These are phyloP conservation scores for Penicillium diatomitis DNA, from an alignment of 495 filamentous ascomycete genomes.

Conservation along the genomic window DNA sequence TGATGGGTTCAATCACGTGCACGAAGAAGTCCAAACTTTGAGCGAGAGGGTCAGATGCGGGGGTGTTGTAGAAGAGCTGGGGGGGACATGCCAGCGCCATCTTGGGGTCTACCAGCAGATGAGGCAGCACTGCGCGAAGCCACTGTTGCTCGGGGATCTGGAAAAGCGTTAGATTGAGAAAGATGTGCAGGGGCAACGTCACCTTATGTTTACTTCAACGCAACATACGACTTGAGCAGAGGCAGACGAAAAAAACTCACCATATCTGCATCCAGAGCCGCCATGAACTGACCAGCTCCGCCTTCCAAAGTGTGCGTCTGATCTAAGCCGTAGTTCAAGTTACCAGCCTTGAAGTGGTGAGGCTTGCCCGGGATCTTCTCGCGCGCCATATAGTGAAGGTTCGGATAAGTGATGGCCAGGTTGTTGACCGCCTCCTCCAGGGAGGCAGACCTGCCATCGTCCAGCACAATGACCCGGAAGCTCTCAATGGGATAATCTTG, in stretches of 20 bases:
- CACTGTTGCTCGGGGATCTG: constrained; percentile 44
- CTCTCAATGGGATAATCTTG: constrained; percentile 41
- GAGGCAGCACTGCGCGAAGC: constrained; percentile 41
- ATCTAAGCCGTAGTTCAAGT: constrained; percentile 41
- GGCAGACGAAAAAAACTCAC: constrained; percentile 11
- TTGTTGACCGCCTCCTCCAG: constrained; percentile 24
- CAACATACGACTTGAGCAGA: background rate
- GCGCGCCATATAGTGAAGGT: constrained; percentile 40
- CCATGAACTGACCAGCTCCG: constrained; percentile 39
- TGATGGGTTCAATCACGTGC: constrained; percentile 42
- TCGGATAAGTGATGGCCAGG: constrained; percentile 21
- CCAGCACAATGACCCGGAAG: constrained; percentile 43
- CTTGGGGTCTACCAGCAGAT: constrained; percentile 36
- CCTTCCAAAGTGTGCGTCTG: constrained; percentile 24
- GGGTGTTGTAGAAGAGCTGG: constrained; percentile 48
- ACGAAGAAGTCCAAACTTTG: constrained; percentile 41
- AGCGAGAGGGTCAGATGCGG: constrained; percentile 38
- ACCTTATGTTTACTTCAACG: too few relatives aligned
- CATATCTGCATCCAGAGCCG: constrained; percentile 48
- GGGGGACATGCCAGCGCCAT: constrained; percentile 44
- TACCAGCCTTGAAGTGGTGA: constrained; percentile 49
- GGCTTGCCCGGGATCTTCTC: constrained; percentile 37
- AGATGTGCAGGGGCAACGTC: background rate
- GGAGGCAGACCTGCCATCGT: constrained; percentile 35
- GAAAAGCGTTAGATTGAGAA: background rate